phyloP scores from a whole-genome alignment of 2,329 filamentous ascomycete species.

The Pseudocercospora musae region DNA sequence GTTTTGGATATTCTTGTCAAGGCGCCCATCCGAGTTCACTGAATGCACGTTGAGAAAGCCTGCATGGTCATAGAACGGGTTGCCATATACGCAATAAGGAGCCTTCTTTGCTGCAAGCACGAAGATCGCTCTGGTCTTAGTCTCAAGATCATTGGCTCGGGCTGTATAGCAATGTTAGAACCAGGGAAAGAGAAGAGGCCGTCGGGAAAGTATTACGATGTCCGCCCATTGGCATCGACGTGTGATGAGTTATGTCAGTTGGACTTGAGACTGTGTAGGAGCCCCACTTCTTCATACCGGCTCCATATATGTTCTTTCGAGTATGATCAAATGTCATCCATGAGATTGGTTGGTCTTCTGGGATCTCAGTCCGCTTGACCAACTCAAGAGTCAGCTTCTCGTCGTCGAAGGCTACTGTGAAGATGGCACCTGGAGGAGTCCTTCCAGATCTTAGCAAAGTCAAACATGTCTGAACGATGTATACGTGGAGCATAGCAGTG shows the following conservation, averaged over 20 bases:
- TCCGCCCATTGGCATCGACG: slow-evolving; percentile 71
- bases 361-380: slow-evolving; percentile 77
- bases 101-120: slow-evolving; percentile 73
- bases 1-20: slow-evolving; percentile 66
- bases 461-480: no score
- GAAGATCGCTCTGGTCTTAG: slow-evolving; percentile 87
- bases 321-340: slow-evolving; percentile 90
- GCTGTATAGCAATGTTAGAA: slow-evolving; percentile 45
- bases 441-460: slow-evolving; percentile 15
- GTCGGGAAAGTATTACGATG: slow-evolving; percentile 52
- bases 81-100: slow-evolving; percentile 81
- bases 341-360: slow-evolving; percentile 80
- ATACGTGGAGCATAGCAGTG: no score
- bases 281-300: slow-evolving; percentile 91
- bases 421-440: slow-evolving; percentile 82
- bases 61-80: slow-evolving; percentile 84
- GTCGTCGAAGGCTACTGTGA: slow-evolving; percentile 84
- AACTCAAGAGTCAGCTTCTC: slow-evolving; percentile 70
- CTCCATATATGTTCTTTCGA: slow-evolving; percentile 81
- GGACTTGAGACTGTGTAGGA: slow-evolving; percentile 75
- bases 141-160: slow-evolving; percentile 63
- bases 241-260: slow-evolving; percentile 70
- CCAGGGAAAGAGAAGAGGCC: slow-evolving; percentile 26
- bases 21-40: slow-evolving; percentile 54
- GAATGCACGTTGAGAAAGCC: slow-evolving; percentile 77